A percentile compares a stretch with the other conserved stretches of the same genome.
Evolutionary conservation across 495 filamentous ascomycete genomes (phyloP).

Genomic region (Hyaloscypha hepaticicola): DNA sequence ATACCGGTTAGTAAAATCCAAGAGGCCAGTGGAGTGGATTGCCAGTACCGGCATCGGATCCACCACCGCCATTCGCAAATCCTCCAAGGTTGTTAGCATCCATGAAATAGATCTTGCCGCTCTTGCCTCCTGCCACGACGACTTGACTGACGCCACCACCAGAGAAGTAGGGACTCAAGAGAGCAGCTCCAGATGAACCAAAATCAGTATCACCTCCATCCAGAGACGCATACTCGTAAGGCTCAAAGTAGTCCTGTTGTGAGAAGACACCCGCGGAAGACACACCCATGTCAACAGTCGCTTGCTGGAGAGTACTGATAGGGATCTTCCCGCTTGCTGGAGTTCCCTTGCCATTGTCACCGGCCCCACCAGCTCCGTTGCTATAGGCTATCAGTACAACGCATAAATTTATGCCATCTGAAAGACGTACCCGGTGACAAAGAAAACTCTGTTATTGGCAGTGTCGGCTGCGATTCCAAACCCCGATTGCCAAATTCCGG

Average conservation of each 20-base stretch:
- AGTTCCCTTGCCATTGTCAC: conserved; percentile 27
- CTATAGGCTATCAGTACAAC: background rate
- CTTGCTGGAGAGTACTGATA: conserved; percentile 38
- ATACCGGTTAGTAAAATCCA: background rate
- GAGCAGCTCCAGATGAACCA: conserved; percentile 38
- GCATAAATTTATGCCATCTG: conserved; percentile 25
- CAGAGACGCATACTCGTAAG: conserved; percentile 41
- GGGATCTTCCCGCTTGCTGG: conserved; percentile 37
- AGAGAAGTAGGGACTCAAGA: conserved; percentile 41
- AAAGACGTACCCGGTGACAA: conserved; percentile 35
- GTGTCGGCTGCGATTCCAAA: conserved; percentile 39
- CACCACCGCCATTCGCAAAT: conserved; percentile 36
- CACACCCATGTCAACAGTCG: conserved; percentile 35
- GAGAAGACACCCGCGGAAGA: conserved; percentile 32
- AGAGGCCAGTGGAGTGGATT: conserved; percentile 18
- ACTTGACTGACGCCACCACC: conserved; percentile 39
- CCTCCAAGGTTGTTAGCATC: conserved; percentile 39
- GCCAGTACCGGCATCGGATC: conserved; percentile 33
- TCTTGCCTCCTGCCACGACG: conserved; percentile 44
- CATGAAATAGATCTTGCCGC: conserved; percentile 45
- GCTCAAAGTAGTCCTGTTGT: conserved; percentile 41
- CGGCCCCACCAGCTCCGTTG: conserved; percentile 35
- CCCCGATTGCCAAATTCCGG: conserved; percentile 45
- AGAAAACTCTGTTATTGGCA: conserved; percentile 37
- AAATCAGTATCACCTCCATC: conserved; percentile 41